These are phyloP conservation scores for Selenicereus undatus DNA, from an alignment of 148 eudicot species.

Conservation along the genomic window DNA sequence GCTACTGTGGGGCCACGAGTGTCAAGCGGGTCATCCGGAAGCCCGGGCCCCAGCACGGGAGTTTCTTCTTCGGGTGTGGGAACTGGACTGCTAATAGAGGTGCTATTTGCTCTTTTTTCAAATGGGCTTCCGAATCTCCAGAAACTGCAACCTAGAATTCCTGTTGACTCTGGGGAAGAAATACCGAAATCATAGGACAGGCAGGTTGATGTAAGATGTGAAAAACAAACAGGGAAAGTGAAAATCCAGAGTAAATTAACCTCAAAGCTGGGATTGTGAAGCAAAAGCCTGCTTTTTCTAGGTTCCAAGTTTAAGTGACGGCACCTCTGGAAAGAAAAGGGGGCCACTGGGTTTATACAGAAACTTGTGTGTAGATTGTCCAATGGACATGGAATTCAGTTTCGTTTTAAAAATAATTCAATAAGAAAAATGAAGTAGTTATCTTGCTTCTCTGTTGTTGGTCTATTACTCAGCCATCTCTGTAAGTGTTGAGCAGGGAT, in stretches of 20 bases:
- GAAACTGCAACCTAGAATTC: conserved; percentile 11
- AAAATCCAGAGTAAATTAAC: not conserved
- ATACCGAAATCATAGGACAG: conserved; percentile 4
- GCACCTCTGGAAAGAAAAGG: conserved; percentile 6
- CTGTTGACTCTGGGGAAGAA: conserved; percentile 2
- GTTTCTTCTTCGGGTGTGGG: conserved; percentile 82
- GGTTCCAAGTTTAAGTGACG: conserved; percentile 7
- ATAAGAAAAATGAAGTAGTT: conserved; percentile 1
- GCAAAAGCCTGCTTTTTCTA: not conserved
- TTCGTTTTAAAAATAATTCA: conserved; percentile 6
- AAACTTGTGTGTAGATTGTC: not conserved
- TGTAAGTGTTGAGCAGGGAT: not conserved
- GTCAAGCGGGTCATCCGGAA: conserved; percentile 42
- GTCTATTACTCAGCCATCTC: not conserved
- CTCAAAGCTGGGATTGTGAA: not conserved
- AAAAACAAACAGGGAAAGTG: not conserved
- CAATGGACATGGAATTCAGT: conserved; percentile 21
- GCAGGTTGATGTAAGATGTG: conserved; percentile 1
- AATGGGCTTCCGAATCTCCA: conserved; percentile 48
- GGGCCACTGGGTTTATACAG: conserved; percentile 13
- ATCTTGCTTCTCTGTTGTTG: not conserved
- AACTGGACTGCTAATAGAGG: conserved; percentile 77
- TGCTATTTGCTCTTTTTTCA: conserved; percentile 61
- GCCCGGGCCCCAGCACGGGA: conserved; percentile 71
- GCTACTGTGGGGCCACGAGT: conserved; percentile 71